Percentiles rank a stretch among this genome's conserved stretches.
phyloP scores from a whole-genome alignment of 305 asterid species.

The Andrographis paniculata region DNA sequence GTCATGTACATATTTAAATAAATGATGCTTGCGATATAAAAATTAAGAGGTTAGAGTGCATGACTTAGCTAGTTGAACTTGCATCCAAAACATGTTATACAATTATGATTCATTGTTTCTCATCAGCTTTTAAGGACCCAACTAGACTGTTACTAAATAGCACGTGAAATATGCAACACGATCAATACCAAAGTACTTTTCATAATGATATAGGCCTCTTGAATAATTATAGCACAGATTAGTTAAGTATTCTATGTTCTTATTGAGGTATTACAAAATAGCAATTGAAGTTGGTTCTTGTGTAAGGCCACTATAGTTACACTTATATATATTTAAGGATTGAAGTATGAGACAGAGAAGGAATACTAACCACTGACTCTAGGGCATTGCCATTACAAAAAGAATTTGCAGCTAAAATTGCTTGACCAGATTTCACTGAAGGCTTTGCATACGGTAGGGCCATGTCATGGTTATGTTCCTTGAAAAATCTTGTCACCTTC shows the following conservation, averaged over 20 bases:
- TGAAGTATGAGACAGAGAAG: slow-evolving; percentile 5
- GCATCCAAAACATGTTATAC: not conserved
- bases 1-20: not conserved
- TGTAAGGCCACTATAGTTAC: slow-evolving; percentile 4
- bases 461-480: slow-evolving; percentile 76
- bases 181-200: no score
- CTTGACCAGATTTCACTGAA: slow-evolving; percentile 48
- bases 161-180: not conserved
- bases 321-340: slow-evolving; percentile 5
- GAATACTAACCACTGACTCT: slow-evolving; percentile 36
- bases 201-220: no score
- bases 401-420: slow-evolving; percentile 44
- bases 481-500: slow-evolving; percentile 49
- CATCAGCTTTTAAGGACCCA: not conserved
- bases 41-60: not conserved
- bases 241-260: not conserved
- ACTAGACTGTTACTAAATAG: not conserved
- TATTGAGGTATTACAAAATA: no score
- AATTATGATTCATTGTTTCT: not conserved
- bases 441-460: slow-evolving; percentile 51
- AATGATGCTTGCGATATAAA: not conserved
- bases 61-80: not conserved
- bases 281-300: not conserved
- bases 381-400: slow-evolving; percentile 39
- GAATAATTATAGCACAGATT: not conserved